phyloP scores from a whole-genome alignment of 768 basidiomycete species.

The Hericium rajendrae region DNA sequence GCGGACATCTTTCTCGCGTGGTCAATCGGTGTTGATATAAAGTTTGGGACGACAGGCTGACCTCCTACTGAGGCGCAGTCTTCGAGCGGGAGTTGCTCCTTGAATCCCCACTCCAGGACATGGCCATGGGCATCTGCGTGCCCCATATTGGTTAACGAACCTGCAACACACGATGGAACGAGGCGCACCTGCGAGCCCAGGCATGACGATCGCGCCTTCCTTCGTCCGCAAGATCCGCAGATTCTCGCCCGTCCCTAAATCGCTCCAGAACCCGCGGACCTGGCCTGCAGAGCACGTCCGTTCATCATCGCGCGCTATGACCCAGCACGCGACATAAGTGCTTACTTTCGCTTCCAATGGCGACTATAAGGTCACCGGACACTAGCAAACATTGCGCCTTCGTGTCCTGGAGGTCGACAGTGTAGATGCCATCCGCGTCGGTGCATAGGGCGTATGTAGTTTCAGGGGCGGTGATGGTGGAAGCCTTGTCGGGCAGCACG shows the following conservation, averaged over 20 bases:
- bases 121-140: slow-evolving; percentile 71
- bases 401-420: slow-evolving; percentile 39
- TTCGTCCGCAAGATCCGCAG: slow-evolving; percentile 16
- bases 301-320: too few species aligned
- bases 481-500: background rate
- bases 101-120: slow-evolving; percentile 64
- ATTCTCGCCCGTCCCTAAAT: slow-evolving; percentile 17
- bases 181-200: slow-evolving; percentile 57
- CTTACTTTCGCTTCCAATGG: slow-evolving; percentile 11
- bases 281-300: background rate
- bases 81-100: slow-evolving; percentile 54
- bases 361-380: slow-evolving; percentile 2
- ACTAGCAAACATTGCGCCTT: slow-evolving; percentile 7
- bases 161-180: background rate
- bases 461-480: background rate
- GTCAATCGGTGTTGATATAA: background rate
- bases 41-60: slow-evolving; percentile 17
- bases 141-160: background rate
- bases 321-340: too few species aligned
- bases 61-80: slow-evolving; percentile 51
- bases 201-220: slow-evolving; percentile 44
- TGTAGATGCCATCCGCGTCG: slow-evolving; percentile 45
- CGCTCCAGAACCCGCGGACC: slow-evolving; percentile 18
- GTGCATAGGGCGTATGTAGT: slow-evolving; percentile 52
- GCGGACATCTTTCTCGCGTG: slow-evolving; percentile 43